Conservation (phyloP, 1,284 basidiomycete genomes). For the Trametes polyzona region DNA sequence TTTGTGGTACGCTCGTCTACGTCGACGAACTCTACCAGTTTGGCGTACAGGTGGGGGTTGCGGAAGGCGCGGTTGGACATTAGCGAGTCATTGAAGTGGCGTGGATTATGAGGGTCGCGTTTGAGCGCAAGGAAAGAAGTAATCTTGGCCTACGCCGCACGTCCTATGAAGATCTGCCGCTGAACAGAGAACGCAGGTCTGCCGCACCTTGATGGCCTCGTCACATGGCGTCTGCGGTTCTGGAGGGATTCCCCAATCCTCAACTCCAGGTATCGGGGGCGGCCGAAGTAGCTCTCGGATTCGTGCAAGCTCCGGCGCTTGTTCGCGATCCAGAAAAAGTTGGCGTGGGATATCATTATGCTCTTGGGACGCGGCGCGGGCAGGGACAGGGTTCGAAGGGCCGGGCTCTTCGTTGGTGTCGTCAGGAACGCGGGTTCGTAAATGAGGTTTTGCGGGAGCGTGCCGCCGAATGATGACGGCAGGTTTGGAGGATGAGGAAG, state of each 20-base stretch:
- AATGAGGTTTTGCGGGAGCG: conserved; percentile 48
- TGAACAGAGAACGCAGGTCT: conserved; percentile 21
- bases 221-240: conserved; percentile 59
- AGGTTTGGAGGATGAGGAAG: conserved; percentile 37
- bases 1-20: conserved; percentile 86
- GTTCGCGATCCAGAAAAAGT: conserved; percentile 1
- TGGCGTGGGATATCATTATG: not conserved
- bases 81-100: conserved; percentile 94
- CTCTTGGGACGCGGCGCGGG: conserved; percentile 26
- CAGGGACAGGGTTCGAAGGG: conserved; percentile 1
- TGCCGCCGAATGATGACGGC: conserved; percentile 65
- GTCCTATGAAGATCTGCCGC: conserved; percentile 24
- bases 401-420: conserved; percentile 35
- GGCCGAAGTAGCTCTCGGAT: conserved; percentile 64
- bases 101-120: conserved; percentile 58
- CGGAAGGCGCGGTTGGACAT: conserved; percentile 90
- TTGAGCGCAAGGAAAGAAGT: conserved; percentile 78
- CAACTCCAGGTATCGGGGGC: conserved; percentile 60
- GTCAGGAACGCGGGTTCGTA: conserved; percentile 52
- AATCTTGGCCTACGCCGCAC: conserved; percentile 66
- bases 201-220: conserved; percentile 61
- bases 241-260: conserved; percentile 82
- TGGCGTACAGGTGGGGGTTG: conserved; percentile 92
- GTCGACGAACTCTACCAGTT: conserved; percentile 90
- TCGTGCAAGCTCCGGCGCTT: conserved; percentile 49